Base-by-base conservation (phyloP, 495 filamentous ascomycete genomes). In the Xylaria grammica region DNA sequence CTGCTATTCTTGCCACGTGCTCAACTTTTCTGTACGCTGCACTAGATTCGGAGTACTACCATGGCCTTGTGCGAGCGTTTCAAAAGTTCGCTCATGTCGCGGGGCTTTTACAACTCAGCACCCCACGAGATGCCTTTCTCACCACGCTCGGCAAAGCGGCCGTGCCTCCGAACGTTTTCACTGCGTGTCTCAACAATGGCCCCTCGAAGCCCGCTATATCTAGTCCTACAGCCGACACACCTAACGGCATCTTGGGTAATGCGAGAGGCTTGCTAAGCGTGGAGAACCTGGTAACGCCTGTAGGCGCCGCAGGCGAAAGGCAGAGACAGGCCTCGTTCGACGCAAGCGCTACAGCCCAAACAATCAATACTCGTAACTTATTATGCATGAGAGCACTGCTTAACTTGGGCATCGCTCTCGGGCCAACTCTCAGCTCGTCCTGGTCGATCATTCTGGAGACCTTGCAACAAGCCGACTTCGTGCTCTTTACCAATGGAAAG, bases 11-110 rank as follows among this genome's bases (percentile, higher is more conserved):
- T 36, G 94, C 95, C 17, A 90, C 93, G 1, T 97, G 91, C 67
- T 97, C 95, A 0, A 97, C 94, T 0, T 98, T 97, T 75, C 75
- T 99, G 26, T 93, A 93, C 73, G 93, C 96, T 20, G 87, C 93
- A 0, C 77, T 99, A 10, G 95, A 98, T 69, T 89, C 92, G n/a
- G 94, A 97, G 44, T 97, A 93, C 65, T 98, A 96, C 65, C 93
- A 96, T 66, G 88, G 87, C 26, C 84, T 99, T 2, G 93, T 99
- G n/a, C 85, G 94, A 52, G 90, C 93, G 0, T 94, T 98, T 67
- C 95, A 99, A 70, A 96, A 96, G 68, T 90, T 99, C 71, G 90
- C 96, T 1, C 95, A 99, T 72, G 95, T 97, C 8, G 92, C 95
- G 22, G 95, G 95, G 15, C 81, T 99, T 59, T 80, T 99, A 20